These are phyloP conservation scores for Mortierella sp. DNA, from an alignment of 371 early-diverging fungal genomes.

Conservation along the genomic window DNA sequence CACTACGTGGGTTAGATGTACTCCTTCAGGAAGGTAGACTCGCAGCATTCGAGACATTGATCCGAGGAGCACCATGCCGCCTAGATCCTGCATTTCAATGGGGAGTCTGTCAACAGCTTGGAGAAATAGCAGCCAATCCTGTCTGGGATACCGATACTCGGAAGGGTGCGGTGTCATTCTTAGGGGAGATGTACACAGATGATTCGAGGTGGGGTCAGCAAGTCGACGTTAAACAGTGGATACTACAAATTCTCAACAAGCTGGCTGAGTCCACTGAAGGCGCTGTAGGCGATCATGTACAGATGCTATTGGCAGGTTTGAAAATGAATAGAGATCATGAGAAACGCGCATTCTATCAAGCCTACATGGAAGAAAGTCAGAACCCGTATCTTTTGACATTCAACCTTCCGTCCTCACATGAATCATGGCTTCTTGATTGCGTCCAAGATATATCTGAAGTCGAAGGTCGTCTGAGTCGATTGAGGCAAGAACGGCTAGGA, in stretches of 20 bases:
- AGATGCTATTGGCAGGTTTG: background rate
- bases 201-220: conserved; percentile 11
- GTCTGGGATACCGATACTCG: conserved; percentile 10
- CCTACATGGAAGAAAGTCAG: background rate
- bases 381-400: background rate
- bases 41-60: background rate
- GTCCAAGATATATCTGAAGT: conserved; percentile 6
- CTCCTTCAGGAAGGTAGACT: conserved; percentile 11
- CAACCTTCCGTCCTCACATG: background rate
- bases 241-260: conserved; percentile 8
- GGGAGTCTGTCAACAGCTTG: conserved; percentile 21
- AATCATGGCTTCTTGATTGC: background rate
- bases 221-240: conserved; percentile 3
- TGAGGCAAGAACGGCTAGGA: background rate
- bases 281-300: background rate
- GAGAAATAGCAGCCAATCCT: conserved; percentile 7
- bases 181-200: conserved; percentile 16
- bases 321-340: background rate
- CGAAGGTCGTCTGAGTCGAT: background rate
- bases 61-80: conserved; percentile 20
- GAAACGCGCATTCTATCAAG: background rate
- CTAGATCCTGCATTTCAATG: conserved; percentile 11
- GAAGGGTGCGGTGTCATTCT: conserved; percentile 4
- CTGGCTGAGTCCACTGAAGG: background rate
- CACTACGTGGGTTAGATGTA: background rate